A percentile compares a stretch with the other conserved stretches of the same genome.
Evolutionary conservation across 352 stramenopile genomes (phyloP).

Genomic region (Phytophthora fragariae): DNA sequence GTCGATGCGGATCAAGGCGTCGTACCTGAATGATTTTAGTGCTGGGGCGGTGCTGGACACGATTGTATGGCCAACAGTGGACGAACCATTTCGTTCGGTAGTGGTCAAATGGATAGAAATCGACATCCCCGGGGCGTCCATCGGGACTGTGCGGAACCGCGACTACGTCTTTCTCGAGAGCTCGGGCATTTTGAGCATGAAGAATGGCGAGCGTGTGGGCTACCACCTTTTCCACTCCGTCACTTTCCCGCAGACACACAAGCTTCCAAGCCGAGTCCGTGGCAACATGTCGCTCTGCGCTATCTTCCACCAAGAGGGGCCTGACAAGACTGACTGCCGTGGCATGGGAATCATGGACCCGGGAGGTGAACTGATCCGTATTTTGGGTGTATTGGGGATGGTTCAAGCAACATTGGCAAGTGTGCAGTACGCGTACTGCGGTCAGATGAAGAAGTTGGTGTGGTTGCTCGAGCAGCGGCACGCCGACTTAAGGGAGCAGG

Average conservation of each 20-base stretch:
- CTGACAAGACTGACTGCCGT: not conserved
- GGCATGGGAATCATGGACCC: constrained; percentile 8
- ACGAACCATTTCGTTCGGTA: constrained; percentile 44
- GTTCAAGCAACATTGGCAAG: constrained; percentile 9
- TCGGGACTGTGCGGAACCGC: constrained; percentile 18
- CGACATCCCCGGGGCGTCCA: not conserved
- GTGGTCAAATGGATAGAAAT: constrained; percentile 39
- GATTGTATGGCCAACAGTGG: constrained; percentile 38
- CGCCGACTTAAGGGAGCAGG: not conserved
- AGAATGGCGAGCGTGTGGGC: constrained; percentile 18
- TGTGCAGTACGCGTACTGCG: constrained; percentile 31
- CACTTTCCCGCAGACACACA: constrained; percentile 25
- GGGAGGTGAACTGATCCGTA: constrained; percentile 9
- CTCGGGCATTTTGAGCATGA: not conserved
- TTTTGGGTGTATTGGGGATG: not conserved
- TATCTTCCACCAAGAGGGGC: constrained; percentile 11
- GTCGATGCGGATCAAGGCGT: constrained; percentile 21
- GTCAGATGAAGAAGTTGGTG: constrained; percentile 35
- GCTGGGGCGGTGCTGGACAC: constrained; percentile 47
- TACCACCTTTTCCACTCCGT: constrained; percentile 27
- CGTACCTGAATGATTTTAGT: constrained; percentile 12
- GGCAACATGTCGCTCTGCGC: constrained; percentile 9
- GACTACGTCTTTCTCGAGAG: constrained; percentile 29
- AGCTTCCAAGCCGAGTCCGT: constrained; percentile 27
- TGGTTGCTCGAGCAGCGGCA: constrained; percentile 23